Conservation (phyloP, 352 stramenopile genomes). For the Phytophthora rubi region DNA sequence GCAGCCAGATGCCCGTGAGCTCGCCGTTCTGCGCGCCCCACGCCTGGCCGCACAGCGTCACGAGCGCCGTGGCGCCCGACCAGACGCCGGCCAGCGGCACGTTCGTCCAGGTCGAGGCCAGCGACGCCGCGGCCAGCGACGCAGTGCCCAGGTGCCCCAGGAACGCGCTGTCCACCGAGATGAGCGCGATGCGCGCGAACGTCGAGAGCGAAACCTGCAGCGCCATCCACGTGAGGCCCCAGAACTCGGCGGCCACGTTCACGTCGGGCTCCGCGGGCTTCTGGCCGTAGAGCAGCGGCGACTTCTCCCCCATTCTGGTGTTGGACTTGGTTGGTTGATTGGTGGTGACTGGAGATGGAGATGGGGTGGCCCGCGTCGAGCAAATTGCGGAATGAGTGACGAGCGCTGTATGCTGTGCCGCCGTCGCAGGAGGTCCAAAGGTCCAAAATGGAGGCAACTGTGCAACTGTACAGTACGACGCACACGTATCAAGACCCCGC, state of each 20-base stretch:
- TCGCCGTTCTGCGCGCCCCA: constrained; percentile 75
- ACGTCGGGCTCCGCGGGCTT: constrained; percentile 44
- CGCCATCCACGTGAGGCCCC: constrained; percentile 75
- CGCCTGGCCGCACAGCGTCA: constrained; percentile 80
- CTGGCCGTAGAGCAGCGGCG: constrained; percentile 18
- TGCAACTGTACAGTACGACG: neutral
- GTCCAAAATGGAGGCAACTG: neutral
- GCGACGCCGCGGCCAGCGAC: constrained; percentile 74
- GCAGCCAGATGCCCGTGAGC: constrained; percentile 73
- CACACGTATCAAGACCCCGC: neutral
- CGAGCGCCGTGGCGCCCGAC: constrained; percentile 71
- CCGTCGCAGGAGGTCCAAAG: neutral
- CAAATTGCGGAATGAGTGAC: constrained; percentile 21
- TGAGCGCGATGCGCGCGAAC: constrained; percentile 77
- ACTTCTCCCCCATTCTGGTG: constrained; percentile 24
- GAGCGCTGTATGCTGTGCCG: neutral
- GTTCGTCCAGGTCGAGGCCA: constrained; percentile 79
- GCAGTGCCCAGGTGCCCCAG: constrained; percentile 76
- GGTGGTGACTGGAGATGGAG: neutral
- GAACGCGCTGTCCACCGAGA: constrained; percentile 81
- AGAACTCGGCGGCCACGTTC: constrained; percentile 65
- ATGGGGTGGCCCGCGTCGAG: neutral
- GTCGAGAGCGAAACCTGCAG: constrained; percentile 82
- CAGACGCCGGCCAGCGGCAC: constrained; percentile 76
- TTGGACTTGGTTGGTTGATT: neutral